These are phyloP conservation scores for Macadamia tetraphylla DNA, from an alignment of 164 flowering plant genomes.

Conservation along the genomic window DNA sequence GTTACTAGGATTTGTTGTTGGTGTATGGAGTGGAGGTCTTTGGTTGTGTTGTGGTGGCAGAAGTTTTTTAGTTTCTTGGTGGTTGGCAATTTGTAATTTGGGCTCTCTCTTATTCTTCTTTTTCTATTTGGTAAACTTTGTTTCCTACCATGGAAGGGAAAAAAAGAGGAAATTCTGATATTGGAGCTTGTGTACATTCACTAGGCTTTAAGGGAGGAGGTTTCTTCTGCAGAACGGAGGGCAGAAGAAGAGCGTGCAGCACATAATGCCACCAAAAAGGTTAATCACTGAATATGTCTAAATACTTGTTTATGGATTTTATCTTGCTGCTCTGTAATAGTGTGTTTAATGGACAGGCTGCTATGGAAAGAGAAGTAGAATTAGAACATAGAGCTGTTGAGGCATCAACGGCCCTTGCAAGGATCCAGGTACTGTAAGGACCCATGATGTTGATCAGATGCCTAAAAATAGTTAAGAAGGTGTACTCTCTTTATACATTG, in stretches of 20 bases:
- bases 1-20: too few relatives aligned
- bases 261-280: conserved; percentile 93
- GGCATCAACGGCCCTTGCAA: conserved; percentile 84
- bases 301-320: conserved; percentile 4
- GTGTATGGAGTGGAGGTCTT: too few relatives aligned
- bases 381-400: conserved; percentile 88
- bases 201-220: conserved; percentile 93
- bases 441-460: conserved; percentile 5
- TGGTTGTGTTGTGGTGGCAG: too few relatives aligned
- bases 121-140: too few relatives aligned
- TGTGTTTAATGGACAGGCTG: conserved; percentile 49
- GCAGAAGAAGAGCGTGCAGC: conserved; percentile 95
- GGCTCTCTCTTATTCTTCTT: too few relatives aligned
- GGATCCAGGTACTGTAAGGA: conserved; percentile 65
- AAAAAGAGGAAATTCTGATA: background rate
- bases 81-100: too few relatives aligned
- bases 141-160: too few relatives aligned
- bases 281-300: conserved; percentile 16
- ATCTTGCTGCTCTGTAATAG: conserved; percentile 1
- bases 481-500: too few relatives aligned
- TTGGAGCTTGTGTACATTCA: conserved; percentile 6
- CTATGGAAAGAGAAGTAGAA: conserved; percentile 96
- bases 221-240: conserved; percentile 78
- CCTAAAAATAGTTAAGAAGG: too few relatives aligned
- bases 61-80: too few relatives aligned